Evolutionary conservation across 2,329 filamentous ascomycete species (phyloP).

Genomic region (Aspergillus spinulosporus): DNA sequence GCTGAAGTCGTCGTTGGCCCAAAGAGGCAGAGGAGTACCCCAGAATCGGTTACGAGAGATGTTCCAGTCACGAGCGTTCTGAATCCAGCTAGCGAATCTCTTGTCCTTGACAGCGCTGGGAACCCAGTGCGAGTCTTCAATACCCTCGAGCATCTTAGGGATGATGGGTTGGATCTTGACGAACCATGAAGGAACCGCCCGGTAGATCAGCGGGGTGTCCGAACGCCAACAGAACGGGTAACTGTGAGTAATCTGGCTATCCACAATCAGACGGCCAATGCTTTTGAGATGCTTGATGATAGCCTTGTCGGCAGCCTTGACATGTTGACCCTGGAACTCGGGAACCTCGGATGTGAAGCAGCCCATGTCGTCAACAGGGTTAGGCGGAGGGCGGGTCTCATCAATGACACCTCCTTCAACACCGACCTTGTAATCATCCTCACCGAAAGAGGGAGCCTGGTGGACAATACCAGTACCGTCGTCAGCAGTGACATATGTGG

Average conservation of each 20-base stretch:
- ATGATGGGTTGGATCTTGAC: slow-evolving; percentile 82
- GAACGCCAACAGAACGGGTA: slow-evolving; percentile 93
- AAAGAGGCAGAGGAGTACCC: slow-evolving; percentile 89
- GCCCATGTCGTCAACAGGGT: slow-evolving; percentile 83
- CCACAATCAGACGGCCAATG: slow-evolving; percentile 73
- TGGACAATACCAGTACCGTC: slow-evolving; percentile 94
- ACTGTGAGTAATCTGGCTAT: slow-evolving; percentile 85
- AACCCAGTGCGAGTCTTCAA: slow-evolving; percentile 88
- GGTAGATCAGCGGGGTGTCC: slow-evolving; percentile 92
- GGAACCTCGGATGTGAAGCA: slow-evolving; percentile 73
- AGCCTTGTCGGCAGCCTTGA: slow-evolving; percentile 87
- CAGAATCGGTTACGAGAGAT: slow-evolving; percentile 92
- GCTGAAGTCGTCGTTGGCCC: slow-evolving; percentile 85
- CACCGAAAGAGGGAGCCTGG: slow-evolving; percentile 88
- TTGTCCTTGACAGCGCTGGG: slow-evolving; percentile 87
- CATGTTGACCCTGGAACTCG: slow-evolving; percentile 83
- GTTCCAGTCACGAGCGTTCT: slow-evolving; percentile 91
- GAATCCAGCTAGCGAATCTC: slow-evolving; percentile 88
- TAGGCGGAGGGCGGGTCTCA: slow-evolving; percentile 76
- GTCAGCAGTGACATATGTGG: slow-evolving; percentile 81
- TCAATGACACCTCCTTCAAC: slow-evolving; percentile 74
- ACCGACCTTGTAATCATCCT: slow-evolving; percentile 90
- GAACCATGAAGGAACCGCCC: slow-evolving; percentile 92
- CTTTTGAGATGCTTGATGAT: slow-evolving; percentile 88
- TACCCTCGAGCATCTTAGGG: slow-evolving; percentile 85